Base-by-base conservation (phyloP, 2,329 filamentous ascomycete species). In the Cladorrhinum sp. region DNA sequence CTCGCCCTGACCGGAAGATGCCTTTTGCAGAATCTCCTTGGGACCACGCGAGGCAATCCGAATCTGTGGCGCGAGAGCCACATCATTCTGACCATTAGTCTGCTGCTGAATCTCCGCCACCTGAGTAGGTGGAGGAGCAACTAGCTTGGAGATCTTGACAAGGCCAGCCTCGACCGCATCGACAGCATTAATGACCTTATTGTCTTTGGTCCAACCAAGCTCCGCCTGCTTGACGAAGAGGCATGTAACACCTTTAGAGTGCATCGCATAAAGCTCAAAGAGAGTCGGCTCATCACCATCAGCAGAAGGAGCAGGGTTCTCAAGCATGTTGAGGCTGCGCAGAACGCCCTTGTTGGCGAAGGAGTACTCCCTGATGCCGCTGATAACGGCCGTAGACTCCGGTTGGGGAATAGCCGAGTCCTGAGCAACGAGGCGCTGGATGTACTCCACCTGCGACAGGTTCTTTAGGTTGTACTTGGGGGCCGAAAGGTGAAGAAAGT, bases 211-310 rank as follows among this genome's bases (percentile, higher is more conserved):
- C 93, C 93, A 98, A 28, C 96, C 95, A 54, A 99, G 81, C 75
- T 98, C 94, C 56, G 88, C 86, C 72, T 94, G 91, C 73, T 90
- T 94, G 73, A 99, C 86, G 65, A 87, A 87, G 57, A 98, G 74
- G 69, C 91, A 94, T 18, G 93, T 93, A n/a, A 98, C 92, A 63
- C 95, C 95, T 77, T 92, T 96, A 10, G 95, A 97, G 75, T 99
- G 94, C 89, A 97, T 96, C 30, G 92, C 90, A 73, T 99, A 99
- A 9, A 99, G 82, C 78, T 99, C 95, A 70, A 99, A 98, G 14
- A 97, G 78, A 0, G 88, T 86, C 16, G 86, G 85, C 65, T 95
- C 89, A 21, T 89, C 87, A 23, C 80, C 80, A 42, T 85, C 83
- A 62, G 86, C 81, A 6, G 82, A 77, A 64, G 86, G 83, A 59